Base-by-base conservation (phyloP, 2,329 filamentous ascomycete genomes). In the Ascochyta lentis region DNA sequence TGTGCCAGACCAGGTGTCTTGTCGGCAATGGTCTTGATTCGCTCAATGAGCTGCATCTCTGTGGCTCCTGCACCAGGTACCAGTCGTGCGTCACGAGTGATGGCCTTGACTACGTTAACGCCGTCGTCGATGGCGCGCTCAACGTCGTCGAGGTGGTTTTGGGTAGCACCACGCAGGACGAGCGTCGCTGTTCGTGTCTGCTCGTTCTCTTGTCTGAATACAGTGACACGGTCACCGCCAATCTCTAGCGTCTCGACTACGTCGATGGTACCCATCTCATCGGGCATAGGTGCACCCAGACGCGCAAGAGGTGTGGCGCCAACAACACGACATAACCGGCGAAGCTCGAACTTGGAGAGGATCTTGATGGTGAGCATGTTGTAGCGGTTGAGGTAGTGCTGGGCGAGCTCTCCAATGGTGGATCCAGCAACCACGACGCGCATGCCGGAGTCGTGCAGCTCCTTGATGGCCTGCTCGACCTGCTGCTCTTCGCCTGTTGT, bases 341-440 rank as follows among this genome's bases (percentile, higher is more conserved):
- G 89, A 58, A 99, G 87, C 80, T 99, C 95, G 72, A 98, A 99
- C 80, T 99, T 99, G 80, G 92, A 96, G 70, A 98, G 87, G 65
- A 99, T 89, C 79, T 96, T 96, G 83, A 99, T 94, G 72, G 95
- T 88, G 43, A 99, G 86, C 65, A 99, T 98, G 74, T 91, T 92
- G 79, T 90, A 96, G 70, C 94, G 91, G 86, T 99, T 97, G 62
- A 99, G 89, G 81, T 97, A 99, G 83, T 99, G 95, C 78, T 96
- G 84, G 51, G 95, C 95, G 59, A 99, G 85, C 76, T 99, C 96
- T 67, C 96, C 95, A 42, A 99, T 88, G n/a, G 91, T 93, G 35
- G 92, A 89, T 54, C 95, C 95, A 52, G 93, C 94, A 65, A 99
- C 86, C 45, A 98, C 88, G 16, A 99, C 96, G 53, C 95, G 87